phyloP scores from a whole-genome alignment of 176 grass and related monocot genomes.

The Hordeum marinum region DNA sequence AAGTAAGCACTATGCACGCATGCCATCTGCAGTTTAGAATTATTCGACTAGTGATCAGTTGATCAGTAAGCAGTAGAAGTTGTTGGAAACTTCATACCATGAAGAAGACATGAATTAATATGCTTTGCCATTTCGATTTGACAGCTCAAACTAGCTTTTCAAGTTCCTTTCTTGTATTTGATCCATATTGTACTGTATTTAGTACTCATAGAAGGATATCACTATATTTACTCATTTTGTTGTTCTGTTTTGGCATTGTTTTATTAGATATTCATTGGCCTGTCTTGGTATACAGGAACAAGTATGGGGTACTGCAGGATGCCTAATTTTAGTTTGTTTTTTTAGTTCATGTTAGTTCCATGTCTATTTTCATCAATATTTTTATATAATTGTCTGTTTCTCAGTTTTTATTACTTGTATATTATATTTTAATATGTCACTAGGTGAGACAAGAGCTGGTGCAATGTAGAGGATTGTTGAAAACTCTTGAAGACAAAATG shows the following conservation, averaged over 20 bases:
- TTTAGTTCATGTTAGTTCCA: constrained; percentile 11
- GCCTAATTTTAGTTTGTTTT: neutral
- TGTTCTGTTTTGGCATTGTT: neutral
- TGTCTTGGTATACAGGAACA: neutral
- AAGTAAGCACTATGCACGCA: neutral
- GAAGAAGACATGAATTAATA: neutral
- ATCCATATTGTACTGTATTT: neutral
- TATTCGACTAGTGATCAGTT: neutral
- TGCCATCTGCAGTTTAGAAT: constrained; percentile 1
- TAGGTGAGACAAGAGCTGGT: constrained; percentile 58
- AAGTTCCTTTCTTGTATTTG: neutral
- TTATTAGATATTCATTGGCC: neutral
- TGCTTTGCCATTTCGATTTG: neutral
- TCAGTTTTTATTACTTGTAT: neutral
- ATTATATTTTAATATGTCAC: neutral
- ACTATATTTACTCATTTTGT: neutral
- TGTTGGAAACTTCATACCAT: constrained; percentile 4
- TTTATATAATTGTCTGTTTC: neutral
- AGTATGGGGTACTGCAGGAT: neutral
- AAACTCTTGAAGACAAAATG: constrained; percentile 34
- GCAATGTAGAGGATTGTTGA: constrained; percentile 40
- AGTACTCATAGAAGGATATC: neutral
- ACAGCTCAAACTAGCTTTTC: neutral
- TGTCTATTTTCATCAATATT: neutral
- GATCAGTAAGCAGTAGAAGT: neutral